Conservation (phyloP, 768 basidiomycete genomes). For the Phanerochaete carnosa region DNA sequence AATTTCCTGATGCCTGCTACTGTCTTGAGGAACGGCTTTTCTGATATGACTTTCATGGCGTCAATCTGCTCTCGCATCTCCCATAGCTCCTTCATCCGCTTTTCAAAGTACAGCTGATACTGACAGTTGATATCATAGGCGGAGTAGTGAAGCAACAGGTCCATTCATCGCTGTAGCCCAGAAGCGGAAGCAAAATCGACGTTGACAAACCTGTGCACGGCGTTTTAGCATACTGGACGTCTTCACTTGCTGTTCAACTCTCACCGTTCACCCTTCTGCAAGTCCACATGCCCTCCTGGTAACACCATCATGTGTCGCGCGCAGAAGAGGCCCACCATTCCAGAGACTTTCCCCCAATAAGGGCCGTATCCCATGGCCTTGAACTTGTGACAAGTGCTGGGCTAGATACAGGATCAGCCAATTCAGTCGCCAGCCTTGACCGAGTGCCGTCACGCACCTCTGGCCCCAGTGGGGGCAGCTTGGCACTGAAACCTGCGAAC, state of each 20-base stretch:
- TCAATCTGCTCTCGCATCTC: not conserved
- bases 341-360: constrained; percentile 13
- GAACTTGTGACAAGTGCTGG: constrained; percentile 16
- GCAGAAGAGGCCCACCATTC: constrained; percentile 13
- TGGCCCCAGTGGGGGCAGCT: not conserved
- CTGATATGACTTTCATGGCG: not conserved
- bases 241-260: not conserved
- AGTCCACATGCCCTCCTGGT: constrained; percentile 15
- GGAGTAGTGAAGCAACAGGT: constrained; percentile 4
- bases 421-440: not conserved
- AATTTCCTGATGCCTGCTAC: constrained; percentile 12
- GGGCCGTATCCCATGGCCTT: constrained; percentile 11
- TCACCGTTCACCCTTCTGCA: constrained; percentile 18
- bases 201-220: constrained; percentile 6
- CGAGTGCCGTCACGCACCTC: constrained; percentile 4
- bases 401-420: not conserved
- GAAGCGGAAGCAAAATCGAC: constrained; percentile 12
- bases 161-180: constrained; percentile 9
- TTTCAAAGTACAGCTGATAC: constrained; percentile 10
- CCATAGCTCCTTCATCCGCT: constrained; percentile 11
- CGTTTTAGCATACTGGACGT: not conserved
- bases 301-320: constrained; percentile 15
- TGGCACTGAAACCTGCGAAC: not conserved
- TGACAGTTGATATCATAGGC: constrained; percentile 28
- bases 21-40: not conserved